Base-by-base conservation (phyloP, 2,329 filamentous ascomycete species). In the Colletotrichum gloeosporioides region DNA sequence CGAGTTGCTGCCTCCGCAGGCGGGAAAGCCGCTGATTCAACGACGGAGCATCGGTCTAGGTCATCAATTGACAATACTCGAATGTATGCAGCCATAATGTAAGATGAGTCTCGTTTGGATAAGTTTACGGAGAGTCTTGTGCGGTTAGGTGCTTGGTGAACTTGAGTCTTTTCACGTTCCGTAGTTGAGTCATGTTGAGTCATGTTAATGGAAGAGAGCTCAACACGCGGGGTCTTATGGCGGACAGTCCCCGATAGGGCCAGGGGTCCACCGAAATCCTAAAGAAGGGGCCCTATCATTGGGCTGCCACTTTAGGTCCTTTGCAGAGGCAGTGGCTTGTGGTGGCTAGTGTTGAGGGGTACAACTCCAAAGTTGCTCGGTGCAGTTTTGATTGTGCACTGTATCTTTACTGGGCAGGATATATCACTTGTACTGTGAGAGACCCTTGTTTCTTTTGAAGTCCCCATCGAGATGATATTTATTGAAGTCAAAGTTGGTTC, bases 11-110 rank as follows among this genome's bases (percentile, higher is more conserved):
- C 82, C 39, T 82, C 80, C 1, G 78, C 78, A 2, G 82, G 79
- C 7, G 82, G 82, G 55, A 83, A 83, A 0, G 82, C 81, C 1
- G 81, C 78, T 1, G 81, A 78, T 32, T 83, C 82, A 3, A 83
- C 79, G 7, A 69, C 62, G 2, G 73, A 65, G 6, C 79, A 82
- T 15, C 75, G 74, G 8, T 83, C 79, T 0, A 83, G 77, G 49
- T 83, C 82, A 3, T 53, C 6, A 5, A 82, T 69, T 6, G 68
- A 72, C 12, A 82, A 67, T 18, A 77, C 77, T 15, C 81, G 78
- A 25, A 82, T 78, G 63, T 82, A 83, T 0, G 63, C 25, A 6
- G 61, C 22, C 8, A 86, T 82, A 68, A 4, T 25, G 6, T 9
- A 10, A 34, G 29, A 22, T 29, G 5, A 8, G 8, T 36, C 13